phyloP scores from a whole-genome alignment of 139 green algal genomes.

The Diplosphaera chodatii region DNA sequence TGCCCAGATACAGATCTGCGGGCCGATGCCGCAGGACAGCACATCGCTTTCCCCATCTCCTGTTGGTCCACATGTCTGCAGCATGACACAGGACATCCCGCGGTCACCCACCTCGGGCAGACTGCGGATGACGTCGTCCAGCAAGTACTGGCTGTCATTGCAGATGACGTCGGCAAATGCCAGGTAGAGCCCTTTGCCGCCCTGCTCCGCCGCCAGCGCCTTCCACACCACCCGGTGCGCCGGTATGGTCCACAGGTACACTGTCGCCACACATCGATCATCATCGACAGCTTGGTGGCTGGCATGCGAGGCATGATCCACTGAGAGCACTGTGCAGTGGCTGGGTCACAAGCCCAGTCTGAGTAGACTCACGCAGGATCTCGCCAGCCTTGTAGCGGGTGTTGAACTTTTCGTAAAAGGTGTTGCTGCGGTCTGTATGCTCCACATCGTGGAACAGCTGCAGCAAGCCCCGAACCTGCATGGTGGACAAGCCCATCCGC shows the following conservation, averaged over 20 bases:
- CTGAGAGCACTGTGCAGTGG: too few species aligned
- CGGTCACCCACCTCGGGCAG: conserved; percentile 57
- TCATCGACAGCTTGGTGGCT: too few species aligned
- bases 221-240: conserved; percentile 44
- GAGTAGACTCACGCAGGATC: conserved; percentile 67
- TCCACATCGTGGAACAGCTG: conserved; percentile 84
- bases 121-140: conserved; percentile 84
- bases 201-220: conserved; percentile 12
- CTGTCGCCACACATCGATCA: too few species aligned
- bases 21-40: too few species aligned
- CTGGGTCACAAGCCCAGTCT: too few species aligned
- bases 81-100: too few species aligned
- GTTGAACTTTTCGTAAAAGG: conserved; percentile 95
- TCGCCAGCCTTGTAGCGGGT: conserved; percentile 75
- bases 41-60: too few species aligned
- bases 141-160: conserved; percentile 85
- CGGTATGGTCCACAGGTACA: conserved; percentile 77
- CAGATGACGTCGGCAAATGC: conserved; percentile 89
- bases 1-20: too few species aligned
- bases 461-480: conserved; percentile 55
- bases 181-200: conserved; percentile 30
- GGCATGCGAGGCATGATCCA: too few species aligned
- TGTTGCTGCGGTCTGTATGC: conserved; percentile 54
- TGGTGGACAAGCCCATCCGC: too few species aligned
- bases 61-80: too few species aligned